A percentile compares a stretch with the other conserved stretches of the same genome.
These are phyloP conservation scores for Ophiobolus disseminans DNA, from an alignment of 2,329 filamentous ascomycete species.

Conservation along the genomic window DNA sequence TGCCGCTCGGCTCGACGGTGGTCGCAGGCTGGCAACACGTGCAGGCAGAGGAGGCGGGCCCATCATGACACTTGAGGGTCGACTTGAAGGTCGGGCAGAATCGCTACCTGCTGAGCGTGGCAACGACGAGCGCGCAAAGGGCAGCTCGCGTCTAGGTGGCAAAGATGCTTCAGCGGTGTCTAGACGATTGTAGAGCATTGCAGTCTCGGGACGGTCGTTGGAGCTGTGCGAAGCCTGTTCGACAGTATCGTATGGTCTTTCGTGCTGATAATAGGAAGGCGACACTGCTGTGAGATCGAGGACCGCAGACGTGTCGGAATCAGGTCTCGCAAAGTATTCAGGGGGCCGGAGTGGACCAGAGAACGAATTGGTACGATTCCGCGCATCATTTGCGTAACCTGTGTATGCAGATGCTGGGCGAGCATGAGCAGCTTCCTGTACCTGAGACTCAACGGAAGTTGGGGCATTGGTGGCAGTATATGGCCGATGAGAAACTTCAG, in stretches of 20 bases:
- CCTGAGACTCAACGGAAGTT: conserved; percentile 9
- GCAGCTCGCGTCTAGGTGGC: conserved; percentile 50
- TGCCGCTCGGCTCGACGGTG: conserved; percentile 24
- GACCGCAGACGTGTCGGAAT: conserved; percentile 25
- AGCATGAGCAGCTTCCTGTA: conserved; percentile 13
- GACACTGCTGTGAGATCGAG: conserved; percentile 5
- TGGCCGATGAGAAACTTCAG: conserved; percentile 33
- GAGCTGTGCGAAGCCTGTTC: conserved; percentile 10
- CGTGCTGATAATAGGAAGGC: conserved; percentile 4
- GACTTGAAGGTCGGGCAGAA: conserved; percentile 26
- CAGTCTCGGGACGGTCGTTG: conserved; percentile 24
- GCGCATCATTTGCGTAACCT: not conserved
- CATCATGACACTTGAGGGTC: conserved; percentile 33
- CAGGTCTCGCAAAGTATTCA: conserved; percentile 35
- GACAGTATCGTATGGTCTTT: conserved; percentile 5
- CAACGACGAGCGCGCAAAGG: conserved; percentile 46
- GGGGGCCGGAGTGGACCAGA: conserved; percentile 31
- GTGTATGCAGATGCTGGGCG: conserved; percentile 30
- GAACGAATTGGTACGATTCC: not conserved
- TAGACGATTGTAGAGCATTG: conserved; percentile 23
- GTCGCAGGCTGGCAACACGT: conserved; percentile 21
- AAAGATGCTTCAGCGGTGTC: conserved; percentile 27
- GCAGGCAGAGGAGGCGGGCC: conserved; percentile 45
- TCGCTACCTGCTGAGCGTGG: conserved; percentile 36
- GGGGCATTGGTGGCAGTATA: conserved; percentile 27